A percentile compares a stretch with the other conserved stretches of the same genome.
Evolutionary conservation across 2,329 filamentous ascomycete species (phyloP).

Genomic region (Alternaria sp.): DNA sequence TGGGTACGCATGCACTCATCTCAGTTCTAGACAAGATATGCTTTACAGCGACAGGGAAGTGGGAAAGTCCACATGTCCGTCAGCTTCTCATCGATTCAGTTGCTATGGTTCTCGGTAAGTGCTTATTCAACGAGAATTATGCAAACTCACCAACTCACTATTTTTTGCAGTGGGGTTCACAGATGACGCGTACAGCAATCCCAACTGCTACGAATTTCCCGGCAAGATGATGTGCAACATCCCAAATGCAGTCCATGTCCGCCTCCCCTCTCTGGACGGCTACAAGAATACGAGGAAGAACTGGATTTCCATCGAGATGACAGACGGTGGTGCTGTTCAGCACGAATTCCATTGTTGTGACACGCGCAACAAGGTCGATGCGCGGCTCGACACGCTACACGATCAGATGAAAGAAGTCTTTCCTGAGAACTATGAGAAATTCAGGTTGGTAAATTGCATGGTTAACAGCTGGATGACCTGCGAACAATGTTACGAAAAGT

Average conservation of each 20-base stretch:
- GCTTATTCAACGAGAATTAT: neutral
- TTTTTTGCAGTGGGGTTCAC: neutral
- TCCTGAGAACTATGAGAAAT: neutral
- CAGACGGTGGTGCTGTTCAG: neutral
- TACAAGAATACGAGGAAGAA: neutral
- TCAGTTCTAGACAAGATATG: neutral
- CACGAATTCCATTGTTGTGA: neutral
- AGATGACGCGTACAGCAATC: neutral
- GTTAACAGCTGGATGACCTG: neutral
- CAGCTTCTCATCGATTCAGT: neutral
- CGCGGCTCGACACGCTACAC: neutral
- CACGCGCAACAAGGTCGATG: neutral
- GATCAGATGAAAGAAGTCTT: neutral
- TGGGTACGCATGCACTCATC: neutral
- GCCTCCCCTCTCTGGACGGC: neutral
- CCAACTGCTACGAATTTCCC: neutral
- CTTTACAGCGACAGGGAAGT: neutral
- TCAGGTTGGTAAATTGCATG: neutral
- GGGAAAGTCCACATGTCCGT: neutral
- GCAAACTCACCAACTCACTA: neutral
- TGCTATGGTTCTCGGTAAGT: neutral
- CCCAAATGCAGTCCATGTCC: neutral
- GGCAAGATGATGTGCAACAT: neutral
- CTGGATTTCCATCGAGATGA: neutral
- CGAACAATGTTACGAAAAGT: neutral